Percentiles rank a stretch among this genome's conserved stretches.
Conservation (phyloP, 2,329 filamentous ascomycete genomes). For the Fusarium subtropicale region DNA sequence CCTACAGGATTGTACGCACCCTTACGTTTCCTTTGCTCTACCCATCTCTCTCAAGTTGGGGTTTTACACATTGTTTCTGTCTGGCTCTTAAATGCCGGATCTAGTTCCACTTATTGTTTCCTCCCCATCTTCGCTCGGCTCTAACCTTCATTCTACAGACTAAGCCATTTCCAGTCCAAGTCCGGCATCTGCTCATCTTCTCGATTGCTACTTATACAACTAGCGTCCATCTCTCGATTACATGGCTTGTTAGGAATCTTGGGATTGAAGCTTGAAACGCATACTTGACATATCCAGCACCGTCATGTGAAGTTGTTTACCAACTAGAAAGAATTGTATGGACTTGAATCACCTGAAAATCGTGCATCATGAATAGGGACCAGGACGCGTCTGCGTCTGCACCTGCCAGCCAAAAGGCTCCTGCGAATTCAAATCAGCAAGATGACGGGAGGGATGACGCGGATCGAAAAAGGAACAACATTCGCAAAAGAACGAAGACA, state of each 20-base stretch:
- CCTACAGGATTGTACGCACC: conserved; percentile 14
- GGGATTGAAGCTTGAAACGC: conserved; percentile 9
- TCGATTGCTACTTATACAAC: conserved; percentile 11
- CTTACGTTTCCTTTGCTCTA: conserved; percentile 13
- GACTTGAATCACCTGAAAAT: conserved; percentile 25
- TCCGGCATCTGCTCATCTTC: conserved; percentile 6
- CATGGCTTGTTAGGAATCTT: conserved; percentile 12
- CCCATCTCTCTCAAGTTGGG: background rate
- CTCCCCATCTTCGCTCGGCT: conserved; percentile 4
- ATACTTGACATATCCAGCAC: conserved; percentile 7
- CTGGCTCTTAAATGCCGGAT: background rate
- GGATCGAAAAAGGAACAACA: conserved; percentile 60
- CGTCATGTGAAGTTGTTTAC: conserved; percentile 41
- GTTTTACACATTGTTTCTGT: conserved; percentile 1
- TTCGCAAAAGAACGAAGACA: conserved; percentile 85
- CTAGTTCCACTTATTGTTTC: conserved; percentile 16
- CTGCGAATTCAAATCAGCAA: conserved; percentile 50
- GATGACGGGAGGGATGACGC: conserved; percentile 56
- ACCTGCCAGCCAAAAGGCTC: conserved; percentile 40
- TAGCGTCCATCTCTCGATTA: conserved; percentile 12
- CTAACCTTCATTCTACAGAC: conserved; percentile 16
- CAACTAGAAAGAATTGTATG: conserved; percentile 15
- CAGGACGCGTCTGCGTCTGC: conserved; percentile 19
- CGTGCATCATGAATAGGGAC: conserved; percentile 39
- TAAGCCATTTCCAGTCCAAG: conserved; percentile 7